A percentile compares a stretch with the other conserved stretches of the same genome.
These are phyloP conservation scores for Taphrina betulina DNA, from an alignment of 1,139 yeast genomes.

Conservation along the genomic window DNA sequence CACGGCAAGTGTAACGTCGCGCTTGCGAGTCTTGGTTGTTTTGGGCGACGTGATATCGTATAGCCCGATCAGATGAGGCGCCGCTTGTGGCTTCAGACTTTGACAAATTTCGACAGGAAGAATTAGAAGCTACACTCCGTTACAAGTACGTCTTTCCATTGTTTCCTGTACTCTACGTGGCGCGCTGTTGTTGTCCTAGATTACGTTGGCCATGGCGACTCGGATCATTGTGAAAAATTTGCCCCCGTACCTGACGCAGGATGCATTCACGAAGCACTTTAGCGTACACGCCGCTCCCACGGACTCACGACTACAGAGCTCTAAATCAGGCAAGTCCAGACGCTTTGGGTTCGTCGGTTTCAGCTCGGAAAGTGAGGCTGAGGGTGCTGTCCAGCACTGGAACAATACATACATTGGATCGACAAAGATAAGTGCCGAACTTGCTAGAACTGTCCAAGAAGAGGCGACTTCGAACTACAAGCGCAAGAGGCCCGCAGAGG, in stretches of 20 bases:
- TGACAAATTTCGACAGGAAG: no score
- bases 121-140: no score
- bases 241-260: constrained; percentile 78
- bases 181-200: no score
- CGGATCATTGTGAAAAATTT: constrained; percentile 93
- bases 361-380: constrained; percentile 69
- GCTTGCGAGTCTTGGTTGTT: no score
- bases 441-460: constrained; percentile 57
- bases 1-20: no score
- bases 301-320: constrained; percentile 81
- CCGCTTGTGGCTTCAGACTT: no score
- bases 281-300: constrained; percentile 62
- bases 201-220: constrained; percentile 47
- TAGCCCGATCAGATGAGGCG: no score
- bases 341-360: constrained; percentile 92
- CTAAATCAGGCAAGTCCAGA: constrained; percentile 76
- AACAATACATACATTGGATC: constrained; percentile 81
- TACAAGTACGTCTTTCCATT: no score
- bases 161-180: no score
- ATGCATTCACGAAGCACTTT: constrained; percentile 68
- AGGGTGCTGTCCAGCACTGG: constrained; percentile 71
- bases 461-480: constrained; percentile 29
- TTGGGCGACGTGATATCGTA: no score
- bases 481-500: constrained; percentile 47
- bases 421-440: constrained; percentile 68